Evolutionary conservation across 441 rosid genomes (phyloP).

Genomic region (Capsella rubella): DNA sequence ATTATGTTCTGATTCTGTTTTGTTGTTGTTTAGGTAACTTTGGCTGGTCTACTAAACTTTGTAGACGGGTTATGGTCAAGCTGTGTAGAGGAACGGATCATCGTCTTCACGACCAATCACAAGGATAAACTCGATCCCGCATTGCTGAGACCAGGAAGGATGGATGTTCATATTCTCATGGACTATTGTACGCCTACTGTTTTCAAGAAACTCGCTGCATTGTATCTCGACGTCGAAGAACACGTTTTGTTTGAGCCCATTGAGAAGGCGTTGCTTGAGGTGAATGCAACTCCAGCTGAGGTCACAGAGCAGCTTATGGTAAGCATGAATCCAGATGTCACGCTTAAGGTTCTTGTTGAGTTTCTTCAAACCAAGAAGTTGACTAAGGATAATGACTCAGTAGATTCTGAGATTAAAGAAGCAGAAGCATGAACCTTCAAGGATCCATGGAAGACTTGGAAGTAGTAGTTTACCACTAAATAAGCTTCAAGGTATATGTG

Average conservation of each 20-base stretch:
- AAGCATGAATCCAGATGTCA: not conserved
- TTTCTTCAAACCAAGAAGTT: not conserved
- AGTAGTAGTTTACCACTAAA: no score
- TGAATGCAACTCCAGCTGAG: constrained; percentile 2
- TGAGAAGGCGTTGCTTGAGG: not conserved
- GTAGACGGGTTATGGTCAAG: constrained; percentile 9
- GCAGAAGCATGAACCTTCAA: not conserved
- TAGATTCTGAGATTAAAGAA: not conserved
- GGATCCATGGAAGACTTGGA: not conserved
- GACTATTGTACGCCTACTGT: not conserved
- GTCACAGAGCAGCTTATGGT: not conserved
- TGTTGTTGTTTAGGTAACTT: not conserved
- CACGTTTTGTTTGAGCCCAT: not conserved
- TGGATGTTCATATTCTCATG: not conserved
- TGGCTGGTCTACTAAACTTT: constrained; percentile 7
- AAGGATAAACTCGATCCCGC: not conserved
- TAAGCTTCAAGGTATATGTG: no score
- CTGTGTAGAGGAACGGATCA: not conserved
- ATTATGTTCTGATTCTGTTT: not conserved
- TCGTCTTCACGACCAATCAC: not conserved
- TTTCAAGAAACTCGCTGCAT: not conserved
- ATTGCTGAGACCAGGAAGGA: not conserved
- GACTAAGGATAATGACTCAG: not conserved
- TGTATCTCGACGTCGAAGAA: not conserved
- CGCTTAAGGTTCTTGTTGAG: constrained; percentile 5